Evolutionary conservation across 257 asterid genomes (phyloP), one percentile per base, ranked within the genome.

Genomic region (Fraxinus excelsior): DNA sequence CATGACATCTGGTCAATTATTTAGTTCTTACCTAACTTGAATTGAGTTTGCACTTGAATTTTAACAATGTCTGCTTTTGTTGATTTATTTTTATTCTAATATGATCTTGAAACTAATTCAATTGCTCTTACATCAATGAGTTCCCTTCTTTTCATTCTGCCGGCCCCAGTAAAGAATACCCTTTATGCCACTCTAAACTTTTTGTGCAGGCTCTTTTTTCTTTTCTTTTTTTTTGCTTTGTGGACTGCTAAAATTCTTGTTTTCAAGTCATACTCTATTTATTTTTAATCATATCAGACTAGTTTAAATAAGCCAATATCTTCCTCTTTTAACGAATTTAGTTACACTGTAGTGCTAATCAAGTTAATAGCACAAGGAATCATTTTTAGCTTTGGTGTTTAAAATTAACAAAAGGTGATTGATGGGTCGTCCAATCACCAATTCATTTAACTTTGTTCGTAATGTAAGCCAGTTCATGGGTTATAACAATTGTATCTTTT

Each of bases 1-100:
- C 35, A 67, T 70, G 65, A 26, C 75, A 60, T 74, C 5, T 42
- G 26, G 53, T 71, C 28, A 34, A 67, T 74, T 74, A 69, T 44
- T 62, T 75, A 32, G 13, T 75, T 75, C 6, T 76, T 53, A 16
- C 14, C 35, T 14, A 25, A 16, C 16, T 67, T 79, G 62, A 62
- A 62, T 35, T 58, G 16, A 69, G 19, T 35, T 79, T 69, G 28
- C 51, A 25, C 12, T 71, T 66, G 62, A 72, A 40, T 9, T 66
- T 73, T 72, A 12, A 10, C 23, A 19, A 11, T 11, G n/a, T 28
- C 26, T 44, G 79, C 74, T 67, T 67, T 19, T 31, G 13, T 66
- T 44, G 32, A 44, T 76, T 19, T 46, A 35, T 32, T 67, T 42
- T 26, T 26, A 25, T 26, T 23, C 18, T 62, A 26, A 62, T 71